phyloP scores from a whole-genome alignment of 164 flowering plant species.

The Annona squamosa region DNA sequence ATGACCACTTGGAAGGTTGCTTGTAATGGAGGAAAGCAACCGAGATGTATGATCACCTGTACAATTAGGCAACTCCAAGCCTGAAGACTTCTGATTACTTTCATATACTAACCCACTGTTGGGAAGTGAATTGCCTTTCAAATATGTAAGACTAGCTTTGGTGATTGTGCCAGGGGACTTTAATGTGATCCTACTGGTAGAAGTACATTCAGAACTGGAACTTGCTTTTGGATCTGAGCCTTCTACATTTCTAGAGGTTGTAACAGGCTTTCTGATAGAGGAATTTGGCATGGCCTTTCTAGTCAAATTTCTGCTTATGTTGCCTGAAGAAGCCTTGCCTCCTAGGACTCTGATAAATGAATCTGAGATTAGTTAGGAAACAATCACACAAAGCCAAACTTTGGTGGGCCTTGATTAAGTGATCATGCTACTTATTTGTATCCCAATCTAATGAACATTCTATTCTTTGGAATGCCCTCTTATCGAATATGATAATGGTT shows the following conservation, averaged over 20 bases:
- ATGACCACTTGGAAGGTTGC: conserved; percentile 41
- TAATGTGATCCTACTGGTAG: conserved; percentile 15
- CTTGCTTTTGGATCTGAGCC: conserved; percentile 13
- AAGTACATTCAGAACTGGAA: conserved; percentile 20
- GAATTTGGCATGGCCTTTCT: conserved; percentile 5
- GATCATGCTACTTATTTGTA: too few species aligned
- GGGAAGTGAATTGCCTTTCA: conserved; percentile 14
- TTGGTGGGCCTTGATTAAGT: too few species aligned
- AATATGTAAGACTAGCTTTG: conserved; percentile 7
- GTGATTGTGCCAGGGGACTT: conserved; percentile 2
- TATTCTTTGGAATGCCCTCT: neutral
- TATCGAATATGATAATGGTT: neutral
- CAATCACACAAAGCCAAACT: neutral
- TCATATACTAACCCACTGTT: conserved; percentile 18
- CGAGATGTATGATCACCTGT: conserved; percentile 24
- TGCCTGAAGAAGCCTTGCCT: conserved; percentile 14
- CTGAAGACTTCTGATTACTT: conserved; percentile 20
- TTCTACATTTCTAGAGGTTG: conserved; percentile 10
- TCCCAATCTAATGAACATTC: neutral
- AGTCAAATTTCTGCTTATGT: conserved; percentile 1
- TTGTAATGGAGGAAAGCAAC: conserved; percentile 35
- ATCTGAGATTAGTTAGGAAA: neutral
- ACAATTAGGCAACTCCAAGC: conserved; percentile 25
- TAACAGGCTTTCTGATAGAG: neutral
- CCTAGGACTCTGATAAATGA: conserved; percentile 19